Base-by-base conservation (phyloP, 2,329 filamentous ascomycete genomes). In the Monilinia fructicola region DNA sequence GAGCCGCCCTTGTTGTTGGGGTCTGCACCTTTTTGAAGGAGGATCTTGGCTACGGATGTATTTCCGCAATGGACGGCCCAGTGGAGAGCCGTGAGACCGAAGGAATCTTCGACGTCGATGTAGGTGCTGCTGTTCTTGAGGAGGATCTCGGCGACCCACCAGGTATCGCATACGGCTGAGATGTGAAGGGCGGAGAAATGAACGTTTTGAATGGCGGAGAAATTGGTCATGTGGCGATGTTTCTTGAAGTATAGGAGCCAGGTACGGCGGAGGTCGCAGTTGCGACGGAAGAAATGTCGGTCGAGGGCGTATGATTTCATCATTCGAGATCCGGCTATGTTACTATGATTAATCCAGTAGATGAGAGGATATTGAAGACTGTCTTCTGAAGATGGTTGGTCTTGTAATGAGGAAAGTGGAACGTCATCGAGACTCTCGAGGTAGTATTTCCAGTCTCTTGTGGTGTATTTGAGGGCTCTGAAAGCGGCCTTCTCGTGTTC, bases 191-290 rank as follows among this genome's bases (percentile, higher is more conserved):
- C 64, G 11, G 58, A 54, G 64, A 66, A 66, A 18, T 66, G 48
- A 6, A 62, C 40, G 23, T 62, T 62, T 54, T 66, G 64, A n/a
- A 66, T 66, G 50, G 64, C 56, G 31, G 64, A 66, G 58, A 66
- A 63, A n/a, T 66, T 66, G 16, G 64, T 62, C 50, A 66, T 54
- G 64, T 62, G 58, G 58, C 64, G 64, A 40, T 66, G 64, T 40
- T 66, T 66, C 31, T 66, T 62, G 40, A 66, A 66, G 58, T 66
- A 62, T 14, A 66, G 59, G 10, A 66, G 58, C 64, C 64, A 66
- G n/a, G 64, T 63, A 6, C 58, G 48, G 35, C 64, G 64, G 3
- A 66, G 48, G 48, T 66, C 64, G 40, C 56, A 52, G 23, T 66
- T 66, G 35, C 64, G 56, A 42, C 64, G 58, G 64, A 66, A 66